These are phyloP conservation scores for Cordyceps javanica DNA, from an alignment of 2,329 filamentous ascomycete genomes.

Conservation along the genomic window DNA sequence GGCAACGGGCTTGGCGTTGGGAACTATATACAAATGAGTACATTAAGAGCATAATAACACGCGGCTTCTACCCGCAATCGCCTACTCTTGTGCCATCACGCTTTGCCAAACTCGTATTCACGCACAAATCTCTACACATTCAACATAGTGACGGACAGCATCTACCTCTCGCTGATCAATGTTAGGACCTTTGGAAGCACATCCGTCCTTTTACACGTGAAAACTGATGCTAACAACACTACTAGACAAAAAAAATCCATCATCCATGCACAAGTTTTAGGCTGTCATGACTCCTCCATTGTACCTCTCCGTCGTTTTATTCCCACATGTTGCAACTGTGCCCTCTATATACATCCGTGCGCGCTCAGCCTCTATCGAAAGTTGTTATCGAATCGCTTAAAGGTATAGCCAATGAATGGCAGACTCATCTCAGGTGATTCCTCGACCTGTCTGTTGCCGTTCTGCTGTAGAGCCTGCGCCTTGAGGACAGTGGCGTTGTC, in stretches of 20 bases:
- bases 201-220: background rate
- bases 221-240: background rate
- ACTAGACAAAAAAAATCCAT: background rate
- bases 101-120: background rate
- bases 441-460: conserved; percentile 51
- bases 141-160: background rate
- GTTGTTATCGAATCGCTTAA: conserved; percentile 87
- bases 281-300: background rate
- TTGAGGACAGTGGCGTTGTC: conserved; percentile 85
- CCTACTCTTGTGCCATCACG: background rate
- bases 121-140: background rate
- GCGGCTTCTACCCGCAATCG: background rate
- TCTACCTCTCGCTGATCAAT: conserved; percentile 2
- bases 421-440: conserved; percentile 91
- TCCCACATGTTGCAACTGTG: background rate
- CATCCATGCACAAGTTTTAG: background rate
- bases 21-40: background rate
- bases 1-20: conserved; percentile 7
- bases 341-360: background rate
- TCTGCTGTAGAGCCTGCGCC: conserved; percentile 70
- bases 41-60: background rate
- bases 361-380: conserved; percentile 41
- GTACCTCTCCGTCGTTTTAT: background rate
- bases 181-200: background rate
- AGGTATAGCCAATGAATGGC: conserved; percentile 64